Evolutionary conservation across 208 protist genomes (phyloP).

Genomic region (Crithidia sp.): DNA sequence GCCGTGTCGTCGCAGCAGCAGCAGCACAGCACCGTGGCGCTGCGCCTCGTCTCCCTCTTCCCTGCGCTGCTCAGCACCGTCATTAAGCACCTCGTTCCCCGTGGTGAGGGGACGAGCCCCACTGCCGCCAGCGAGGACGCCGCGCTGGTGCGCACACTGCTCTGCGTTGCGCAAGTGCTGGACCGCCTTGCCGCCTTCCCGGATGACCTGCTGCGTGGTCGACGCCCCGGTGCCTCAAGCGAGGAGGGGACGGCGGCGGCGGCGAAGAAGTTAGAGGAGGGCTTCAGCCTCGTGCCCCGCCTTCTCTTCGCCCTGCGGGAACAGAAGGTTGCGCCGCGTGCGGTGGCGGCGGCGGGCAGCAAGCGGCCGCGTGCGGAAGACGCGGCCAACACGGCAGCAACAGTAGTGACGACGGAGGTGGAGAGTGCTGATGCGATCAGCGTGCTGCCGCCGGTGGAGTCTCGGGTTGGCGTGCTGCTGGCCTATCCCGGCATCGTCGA

Average conservation of each 20-base stretch:
- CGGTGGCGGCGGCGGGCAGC: neutral
- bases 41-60: conserved; percentile 29
- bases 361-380: conserved; percentile 13
- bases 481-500: conserved; percentile 42
- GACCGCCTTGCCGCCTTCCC: conserved; percentile 32
- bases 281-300: conserved; percentile 33
- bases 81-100: conserved; percentile 17
- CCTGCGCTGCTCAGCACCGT: conserved; percentile 22
- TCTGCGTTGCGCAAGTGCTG: conserved; percentile 24
- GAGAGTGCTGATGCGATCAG: neutral
- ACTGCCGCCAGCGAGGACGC: conserved; percentile 13
- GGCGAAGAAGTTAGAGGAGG: conserved; percentile 29
- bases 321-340: conserved; percentile 5
- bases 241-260: neutral
- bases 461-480: conserved; percentile 32
- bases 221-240: neutral
- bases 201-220: conserved; percentile 21
- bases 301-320: conserved; percentile 45
- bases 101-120: conserved; percentile 1
- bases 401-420: neutral
- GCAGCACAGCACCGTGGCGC: conserved; percentile 23
- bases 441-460: neutral
- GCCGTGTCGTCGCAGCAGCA: conserved; percentile 5
- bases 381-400: neutral
- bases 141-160: conserved; percentile 25